phyloP scores from a whole-genome alignment of 257 asterid genomes.

The Solanum clarkiae region DNA sequence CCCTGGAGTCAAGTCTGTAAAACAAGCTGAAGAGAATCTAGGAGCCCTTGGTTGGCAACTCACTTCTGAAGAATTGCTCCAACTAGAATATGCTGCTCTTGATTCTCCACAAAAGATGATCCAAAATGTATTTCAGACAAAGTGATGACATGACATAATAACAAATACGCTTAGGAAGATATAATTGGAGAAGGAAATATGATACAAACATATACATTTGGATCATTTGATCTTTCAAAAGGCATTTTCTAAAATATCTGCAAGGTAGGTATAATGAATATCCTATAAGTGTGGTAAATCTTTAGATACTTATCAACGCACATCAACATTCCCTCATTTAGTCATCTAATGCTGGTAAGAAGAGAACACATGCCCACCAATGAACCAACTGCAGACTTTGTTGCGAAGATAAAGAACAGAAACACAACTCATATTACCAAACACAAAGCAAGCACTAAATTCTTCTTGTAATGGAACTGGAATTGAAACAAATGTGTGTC shows the following conservation, averaged over 20 bases:
- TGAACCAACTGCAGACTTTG: neutral
- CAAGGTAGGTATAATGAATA: neutral
- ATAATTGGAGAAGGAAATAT: neutral
- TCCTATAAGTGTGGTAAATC: neutral
- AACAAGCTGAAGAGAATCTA: constrained; percentile 71
- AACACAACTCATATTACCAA: neutral
- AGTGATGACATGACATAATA: neutral
- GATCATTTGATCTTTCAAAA: neutral
- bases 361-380: neutral
- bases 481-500: neutral
- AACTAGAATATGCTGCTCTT: constrained; percentile 57
- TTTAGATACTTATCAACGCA: neutral
- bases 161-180: neutral
- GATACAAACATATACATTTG: neutral
- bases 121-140: constrained; percentile 83
- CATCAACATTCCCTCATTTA: neutral
- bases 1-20: constrained; percentile 72
- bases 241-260: neutral
- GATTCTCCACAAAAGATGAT: constrained; percentile 73
- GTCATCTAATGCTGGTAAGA: neutral
- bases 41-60: constrained; percentile 98
- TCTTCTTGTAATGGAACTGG: neutral
- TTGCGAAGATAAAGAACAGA: neutral
- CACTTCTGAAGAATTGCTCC: constrained; percentile 45
- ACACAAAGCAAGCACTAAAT: neutral